Conservation (phyloP, 2,329 filamentous ascomycete genomes). For the Apiospora rasikravindrae region DNA sequence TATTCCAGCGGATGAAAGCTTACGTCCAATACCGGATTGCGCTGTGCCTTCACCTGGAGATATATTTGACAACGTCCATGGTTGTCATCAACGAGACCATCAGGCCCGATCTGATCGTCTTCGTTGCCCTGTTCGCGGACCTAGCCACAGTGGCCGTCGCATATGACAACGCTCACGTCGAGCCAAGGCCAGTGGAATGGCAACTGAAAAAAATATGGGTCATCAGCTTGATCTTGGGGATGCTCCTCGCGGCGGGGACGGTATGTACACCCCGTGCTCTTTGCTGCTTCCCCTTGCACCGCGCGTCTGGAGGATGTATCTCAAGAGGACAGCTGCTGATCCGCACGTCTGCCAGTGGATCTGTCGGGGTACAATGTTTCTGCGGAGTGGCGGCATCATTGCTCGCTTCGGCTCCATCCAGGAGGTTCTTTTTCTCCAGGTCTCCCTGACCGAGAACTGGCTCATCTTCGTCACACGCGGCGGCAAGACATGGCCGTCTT, state of each 20-base stretch:
- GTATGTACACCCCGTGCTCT: neutral
- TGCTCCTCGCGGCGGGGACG: slow-evolving; percentile 70
- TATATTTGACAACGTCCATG: slow-evolving; percentile 79
- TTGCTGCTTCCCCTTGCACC: neutral
- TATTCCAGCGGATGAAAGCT: slow-evolving; percentile 56
- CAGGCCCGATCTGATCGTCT: slow-evolving; percentile 74
- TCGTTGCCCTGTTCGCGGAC: slow-evolving; percentile 80
- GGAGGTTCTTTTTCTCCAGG: slow-evolving; percentile 76
- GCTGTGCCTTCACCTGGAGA: slow-evolving; percentile 74
- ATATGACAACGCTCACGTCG: slow-evolving; percentile 80
- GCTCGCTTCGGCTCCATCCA: slow-evolving; percentile 77
- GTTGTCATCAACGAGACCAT: slow-evolving; percentile 82
- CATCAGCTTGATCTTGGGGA: slow-evolving; percentile 71
- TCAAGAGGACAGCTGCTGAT: neutral
- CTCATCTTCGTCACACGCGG: slow-evolving; percentile 79
- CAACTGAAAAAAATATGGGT: slow-evolving; percentile 84
- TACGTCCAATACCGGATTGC: slow-evolving; percentile 81
- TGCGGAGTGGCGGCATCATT: slow-evolving; percentile 73
- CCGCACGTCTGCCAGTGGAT: slow-evolving; percentile 56
- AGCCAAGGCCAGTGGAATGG: slow-evolving; percentile 78
- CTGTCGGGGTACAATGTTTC: slow-evolving; percentile 72
- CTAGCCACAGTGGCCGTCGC: slow-evolving; percentile 79
- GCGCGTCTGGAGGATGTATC: neutral
- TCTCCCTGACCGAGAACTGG: slow-evolving; percentile 78
- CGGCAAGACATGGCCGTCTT: slow-evolving; percentile 74